Percentiles rank a stretch among this genome's conserved stretches.
phyloP scores from a whole-genome alignment of 1,284 basidiomycete species.

The Cerioporus squamosus region DNA sequence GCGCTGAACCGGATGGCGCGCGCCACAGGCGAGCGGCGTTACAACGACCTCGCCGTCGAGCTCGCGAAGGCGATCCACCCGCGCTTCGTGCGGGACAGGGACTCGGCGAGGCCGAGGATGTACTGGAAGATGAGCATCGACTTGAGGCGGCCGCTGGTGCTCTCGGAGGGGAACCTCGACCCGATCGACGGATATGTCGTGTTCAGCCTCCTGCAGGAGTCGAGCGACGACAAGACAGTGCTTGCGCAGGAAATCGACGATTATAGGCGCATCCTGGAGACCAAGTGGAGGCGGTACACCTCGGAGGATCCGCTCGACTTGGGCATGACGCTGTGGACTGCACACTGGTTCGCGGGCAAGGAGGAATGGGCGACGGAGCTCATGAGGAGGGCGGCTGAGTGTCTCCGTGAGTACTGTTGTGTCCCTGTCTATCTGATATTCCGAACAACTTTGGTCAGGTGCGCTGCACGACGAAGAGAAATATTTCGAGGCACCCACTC shows the following conservation, averaged over 20 bases:
- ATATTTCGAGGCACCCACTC: slow-evolving; percentile 27
- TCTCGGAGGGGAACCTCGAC: slow-evolving; percentile 33
- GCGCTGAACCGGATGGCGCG: slow-evolving; percentile 33
- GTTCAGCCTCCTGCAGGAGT: slow-evolving; percentile 30
- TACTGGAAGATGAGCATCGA: slow-evolving; percentile 33
- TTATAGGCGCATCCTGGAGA: slow-evolving; percentile 30
- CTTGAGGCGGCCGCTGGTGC: slow-evolving; percentile 25
- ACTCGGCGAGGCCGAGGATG: slow-evolving; percentile 26
- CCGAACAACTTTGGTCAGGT: neutral
- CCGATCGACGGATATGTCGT: slow-evolving; percentile 35
- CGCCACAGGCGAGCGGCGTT: slow-evolving; percentile 24
- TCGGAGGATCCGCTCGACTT: slow-evolving; percentile 34
- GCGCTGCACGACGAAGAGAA: slow-evolving; percentile 15
- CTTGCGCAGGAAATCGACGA: slow-evolving; percentile 29
- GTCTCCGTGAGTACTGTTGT: slow-evolving; percentile 22
- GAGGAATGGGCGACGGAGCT: slow-evolving; percentile 31
- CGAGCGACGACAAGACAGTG: slow-evolving; percentile 9
- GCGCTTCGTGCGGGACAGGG: slow-evolving; percentile 26
- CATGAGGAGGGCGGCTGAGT: slow-evolving; percentile 11
- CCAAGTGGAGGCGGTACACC: slow-evolving; percentile 26
- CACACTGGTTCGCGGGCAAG: slow-evolving; percentile 30
- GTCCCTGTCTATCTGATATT: neutral
- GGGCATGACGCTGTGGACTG: slow-evolving; percentile 35
- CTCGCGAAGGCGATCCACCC: slow-evolving; percentile 33
- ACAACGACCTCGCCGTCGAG: slow-evolving; percentile 32